Evolutionary conservation across 1,284 basidiomycete genomes (phyloP).

Genomic region (Caloboletus firmus): DNA sequence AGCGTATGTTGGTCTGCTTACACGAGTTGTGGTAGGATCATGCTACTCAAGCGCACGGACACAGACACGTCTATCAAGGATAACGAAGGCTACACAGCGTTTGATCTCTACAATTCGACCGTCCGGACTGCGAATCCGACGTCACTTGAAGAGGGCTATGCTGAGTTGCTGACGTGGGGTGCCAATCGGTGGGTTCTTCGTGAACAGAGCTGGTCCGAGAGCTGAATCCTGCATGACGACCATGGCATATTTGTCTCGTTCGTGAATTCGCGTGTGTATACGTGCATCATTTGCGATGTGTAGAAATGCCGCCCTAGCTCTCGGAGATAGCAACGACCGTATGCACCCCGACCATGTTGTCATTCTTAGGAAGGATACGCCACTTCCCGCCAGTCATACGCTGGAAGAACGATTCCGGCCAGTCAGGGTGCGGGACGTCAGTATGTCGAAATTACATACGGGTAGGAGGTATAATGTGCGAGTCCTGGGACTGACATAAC

Average conservation of each 20-base stretch:
- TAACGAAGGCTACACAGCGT: constrained; percentile 87
- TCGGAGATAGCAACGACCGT: constrained; percentile 81
- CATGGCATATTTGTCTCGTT: not conserved
- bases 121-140: constrained; percentile 72
- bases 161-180: constrained; percentile 90
- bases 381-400: constrained; percentile 20
- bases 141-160: constrained; percentile 37
- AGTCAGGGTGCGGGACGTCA: constrained; percentile 63
- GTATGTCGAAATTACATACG: constrained; percentile 86
- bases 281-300: not conserved
- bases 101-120: constrained; percentile 93
- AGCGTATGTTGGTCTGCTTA: constrained; percentile 4
- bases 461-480: constrained; percentile 28
- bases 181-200: constrained; percentile 62
- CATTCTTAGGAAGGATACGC: constrained; percentile 43
- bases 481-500: not conserved
- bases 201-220: not conserved
- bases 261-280: not conserved
- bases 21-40: constrained; percentile 44
- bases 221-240: not conserved
- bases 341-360: constrained; percentile 77
- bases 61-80: constrained; percentile 81
- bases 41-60: constrained; percentile 76
- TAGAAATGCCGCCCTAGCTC: constrained; percentile 83
- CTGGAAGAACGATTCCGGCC: constrained; percentile 53